These are phyloP conservation scores for Fagus sylvatica DNA, from an alignment of 306 rosid species.

Conservation along the genomic window DNA sequence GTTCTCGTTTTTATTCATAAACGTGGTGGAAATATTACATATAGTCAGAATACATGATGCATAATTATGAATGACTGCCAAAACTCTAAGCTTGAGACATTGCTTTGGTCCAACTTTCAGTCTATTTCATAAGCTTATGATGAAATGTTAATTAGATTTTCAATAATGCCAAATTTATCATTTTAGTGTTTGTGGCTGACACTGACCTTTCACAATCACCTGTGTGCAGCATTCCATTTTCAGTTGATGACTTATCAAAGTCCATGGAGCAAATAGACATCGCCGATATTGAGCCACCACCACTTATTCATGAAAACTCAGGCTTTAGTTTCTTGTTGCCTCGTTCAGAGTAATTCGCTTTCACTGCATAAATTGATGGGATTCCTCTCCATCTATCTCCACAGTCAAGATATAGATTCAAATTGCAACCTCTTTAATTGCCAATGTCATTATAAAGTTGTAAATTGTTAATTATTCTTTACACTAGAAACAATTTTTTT, in stretches of 20 bases:
- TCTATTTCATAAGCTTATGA: too few species aligned
- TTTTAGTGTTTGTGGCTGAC: conserved; percentile 5
- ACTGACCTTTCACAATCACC: conserved; percentile 20
- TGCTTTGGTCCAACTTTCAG: too few species aligned
- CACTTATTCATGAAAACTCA: conserved; percentile 48
- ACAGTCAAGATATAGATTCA: conserved; percentile 12
- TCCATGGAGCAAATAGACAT: conserved; percentile 55
- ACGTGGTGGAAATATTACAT: not conserved
- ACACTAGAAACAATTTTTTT: conserved; percentile 23
- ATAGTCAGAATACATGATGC: conserved; percentile 1
- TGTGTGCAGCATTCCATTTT: conserved; percentile 58
- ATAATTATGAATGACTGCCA: conserved; percentile 13
- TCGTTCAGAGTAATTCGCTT: conserved; percentile 39
- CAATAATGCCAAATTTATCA: too few species aligned
- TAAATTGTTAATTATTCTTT: conserved; percentile 26
- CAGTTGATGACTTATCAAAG: conserved; percentile 64
- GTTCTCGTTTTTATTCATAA: not conserved
- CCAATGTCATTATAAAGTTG: conserved; percentile 22
- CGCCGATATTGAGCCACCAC: conserved; percentile 51
- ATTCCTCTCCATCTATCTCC: conserved; percentile 14
- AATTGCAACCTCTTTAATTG: conserved; percentile 10
- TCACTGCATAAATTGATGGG: conserved; percentile 19
- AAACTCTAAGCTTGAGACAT: conserved; percentile 7
- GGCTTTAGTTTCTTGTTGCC: conserved; percentile 67
- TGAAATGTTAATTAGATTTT: too few species aligned